phyloP scores from a whole-genome alignment of 305 asterid genomes.

The Solanum hybrid region DNA sequence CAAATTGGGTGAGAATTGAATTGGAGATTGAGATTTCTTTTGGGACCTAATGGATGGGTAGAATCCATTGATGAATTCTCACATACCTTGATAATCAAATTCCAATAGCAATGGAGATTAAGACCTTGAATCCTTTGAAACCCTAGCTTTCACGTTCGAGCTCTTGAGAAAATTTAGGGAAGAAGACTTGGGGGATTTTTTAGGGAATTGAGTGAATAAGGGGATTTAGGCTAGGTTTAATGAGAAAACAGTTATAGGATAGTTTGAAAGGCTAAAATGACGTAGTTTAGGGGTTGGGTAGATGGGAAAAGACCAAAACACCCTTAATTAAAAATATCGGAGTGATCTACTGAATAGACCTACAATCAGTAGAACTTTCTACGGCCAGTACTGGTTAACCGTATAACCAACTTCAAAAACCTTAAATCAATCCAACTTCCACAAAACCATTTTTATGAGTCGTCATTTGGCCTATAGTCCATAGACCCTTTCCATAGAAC shows the following conservation, averaged over 20 bases:
- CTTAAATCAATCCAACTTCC: not conserved
- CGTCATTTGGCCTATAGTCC: not conserved
- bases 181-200: not conserved
- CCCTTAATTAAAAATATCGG: not conserved
- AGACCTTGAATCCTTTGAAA: not conserved
- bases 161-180: not conserved
- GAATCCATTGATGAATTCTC: not conserved
- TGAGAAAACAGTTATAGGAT: not conserved
- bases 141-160: not conserved
- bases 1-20: not conserved
- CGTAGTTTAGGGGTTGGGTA: not conserved
- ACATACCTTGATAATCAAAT: not conserved
- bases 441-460: not conserved
- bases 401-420: not conserved
- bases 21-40: not conserved
- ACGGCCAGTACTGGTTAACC: not conserved
- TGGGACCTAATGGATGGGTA: not conserved
- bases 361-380: not conserved
- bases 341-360: not conserved
- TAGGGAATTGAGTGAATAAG: not conserved
- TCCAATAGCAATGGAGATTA: not conserved
- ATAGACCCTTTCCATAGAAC: not conserved
- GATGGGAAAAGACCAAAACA: not conserved
- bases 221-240: not conserved
- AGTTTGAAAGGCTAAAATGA: not conserved